These are phyloP conservation scores for Sphenostylis stenocarpa DNA, from an alignment of 306 rosid genomes.

Conservation along the genomic window DNA sequence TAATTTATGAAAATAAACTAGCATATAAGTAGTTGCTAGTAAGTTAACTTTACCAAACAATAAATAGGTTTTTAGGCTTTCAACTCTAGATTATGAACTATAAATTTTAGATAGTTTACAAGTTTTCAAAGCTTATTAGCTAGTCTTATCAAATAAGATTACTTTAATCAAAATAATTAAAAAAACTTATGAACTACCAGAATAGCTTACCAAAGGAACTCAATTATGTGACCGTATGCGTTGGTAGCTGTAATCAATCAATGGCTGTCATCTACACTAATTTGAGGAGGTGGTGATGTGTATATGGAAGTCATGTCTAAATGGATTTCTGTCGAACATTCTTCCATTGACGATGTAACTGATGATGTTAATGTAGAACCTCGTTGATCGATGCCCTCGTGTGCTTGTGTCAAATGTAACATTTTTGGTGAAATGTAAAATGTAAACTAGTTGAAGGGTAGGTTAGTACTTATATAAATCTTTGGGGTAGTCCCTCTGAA, in stretches of 20 bases:
- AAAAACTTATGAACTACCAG: too few relatives aligned
- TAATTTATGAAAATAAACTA: too few relatives aligned
- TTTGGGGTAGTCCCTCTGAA: conserved; percentile 4
- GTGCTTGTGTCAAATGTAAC: too few relatives aligned
- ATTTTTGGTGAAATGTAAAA: too few relatives aligned
- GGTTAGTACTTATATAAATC: not conserved
- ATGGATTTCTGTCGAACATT: not conserved
- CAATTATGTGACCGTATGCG: not conserved
- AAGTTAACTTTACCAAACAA: too few relatives aligned
- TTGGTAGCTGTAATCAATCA: conserved; percentile 2
- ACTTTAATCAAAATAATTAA: too few relatives aligned
- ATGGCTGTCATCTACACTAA: not conserved
- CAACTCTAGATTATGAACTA: too few relatives aligned
- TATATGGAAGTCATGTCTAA: not conserved
- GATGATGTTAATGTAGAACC: not conserved
- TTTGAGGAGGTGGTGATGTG: not conserved
- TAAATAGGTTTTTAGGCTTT: too few relatives aligned
- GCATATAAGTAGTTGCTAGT: too few relatives aligned
- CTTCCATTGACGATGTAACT: not conserved
- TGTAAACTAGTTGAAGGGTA: conserved; percentile 11
- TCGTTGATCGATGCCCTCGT: not conserved
- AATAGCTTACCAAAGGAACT: not conserved
- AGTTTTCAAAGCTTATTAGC: too few relatives aligned
- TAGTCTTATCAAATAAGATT: too few relatives aligned
- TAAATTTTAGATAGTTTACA: too few relatives aligned